A percentile compares a stretch with the other conserved stretches of the same genome.
Evolutionary conservation across 441 rosid genomes (phyloP).

Genomic region (Daphne laureola): DNA sequence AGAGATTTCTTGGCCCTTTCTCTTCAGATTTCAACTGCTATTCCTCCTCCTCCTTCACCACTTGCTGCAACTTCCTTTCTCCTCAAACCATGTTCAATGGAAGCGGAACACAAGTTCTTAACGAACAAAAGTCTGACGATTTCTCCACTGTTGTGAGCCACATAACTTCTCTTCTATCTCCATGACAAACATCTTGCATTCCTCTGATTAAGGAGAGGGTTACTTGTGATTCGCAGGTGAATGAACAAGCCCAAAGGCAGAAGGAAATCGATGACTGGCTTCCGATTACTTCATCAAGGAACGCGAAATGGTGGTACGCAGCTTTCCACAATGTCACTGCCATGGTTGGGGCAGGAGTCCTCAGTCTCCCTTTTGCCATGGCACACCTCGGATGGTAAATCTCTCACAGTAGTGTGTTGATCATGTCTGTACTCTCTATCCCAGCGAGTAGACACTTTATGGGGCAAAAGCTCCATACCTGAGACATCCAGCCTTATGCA

Average conservation of each 20-base stretch:
- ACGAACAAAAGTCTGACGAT: conserved; percentile 10
- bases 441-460: background rate
- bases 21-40: conserved; percentile 3
- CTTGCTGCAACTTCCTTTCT: background rate
- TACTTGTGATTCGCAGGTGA: conserved; percentile 9
- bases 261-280: conserved; percentile 29
- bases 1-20: background rate
- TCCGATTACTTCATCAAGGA: conserved; percentile 31
- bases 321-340: conserved; percentile 47
- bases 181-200: no score
- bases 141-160: no score
- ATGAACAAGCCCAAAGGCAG: conserved; percentile 18
- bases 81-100: conserved; percentile 13
- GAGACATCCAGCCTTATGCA: background rate
- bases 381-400: conserved; percentile 46
- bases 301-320: conserved; percentile 40
- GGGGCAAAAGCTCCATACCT: background rate
- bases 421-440: background rate
- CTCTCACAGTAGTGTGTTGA: background rate
- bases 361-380: conserved; percentile 51
- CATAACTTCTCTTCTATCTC: no score
- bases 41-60: background rate
- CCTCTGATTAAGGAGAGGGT: no score
- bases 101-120: conserved; percentile 17
- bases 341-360: conserved; percentile 62